Conservation (phyloP, 2,329 filamentous ascomycete species). For the Alternaria infectoria region DNA sequence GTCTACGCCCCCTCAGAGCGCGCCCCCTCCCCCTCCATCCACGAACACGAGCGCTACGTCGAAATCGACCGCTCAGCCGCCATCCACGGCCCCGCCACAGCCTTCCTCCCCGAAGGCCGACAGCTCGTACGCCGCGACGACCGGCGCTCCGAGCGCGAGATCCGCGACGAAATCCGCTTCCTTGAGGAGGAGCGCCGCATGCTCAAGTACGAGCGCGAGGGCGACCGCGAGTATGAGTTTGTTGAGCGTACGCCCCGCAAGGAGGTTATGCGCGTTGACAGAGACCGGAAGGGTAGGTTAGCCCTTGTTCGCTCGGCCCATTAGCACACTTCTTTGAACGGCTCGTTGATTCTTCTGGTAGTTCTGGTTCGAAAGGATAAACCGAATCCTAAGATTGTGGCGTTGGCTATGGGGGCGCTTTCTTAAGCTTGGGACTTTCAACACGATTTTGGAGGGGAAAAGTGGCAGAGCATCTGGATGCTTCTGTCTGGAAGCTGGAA, state of each 20-base stretch:
- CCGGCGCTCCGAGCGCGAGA: slow-evolving; percentile 63
- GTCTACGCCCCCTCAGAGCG: slow-evolving; percentile 46
- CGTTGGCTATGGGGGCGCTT: slow-evolving; percentile 22
- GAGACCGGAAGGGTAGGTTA: slow-evolving; percentile 96
- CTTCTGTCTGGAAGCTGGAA: background rate
- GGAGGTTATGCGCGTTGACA: slow-evolving; percentile 74
- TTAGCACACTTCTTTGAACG: slow-evolving; percentile 33
- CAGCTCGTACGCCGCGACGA: slow-evolving; percentile 27
- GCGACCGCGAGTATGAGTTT: slow-evolving; percentile 65
- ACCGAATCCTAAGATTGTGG: slow-evolving; percentile 52
- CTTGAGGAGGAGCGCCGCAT: slow-evolving; percentile 71
- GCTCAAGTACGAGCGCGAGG: slow-evolving; percentile 63
- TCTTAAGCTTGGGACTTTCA: background rate
- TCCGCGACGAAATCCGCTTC: slow-evolving; percentile 73
- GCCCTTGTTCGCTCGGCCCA: slow-evolving; percentile 79
- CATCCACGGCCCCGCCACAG: slow-evolving; percentile 54
- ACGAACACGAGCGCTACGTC: slow-evolving; percentile 44
- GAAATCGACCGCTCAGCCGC: slow-evolving; percentile 56
- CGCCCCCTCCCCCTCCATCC: slow-evolving; percentile 39
- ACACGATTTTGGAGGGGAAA: background rate
- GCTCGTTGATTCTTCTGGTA: slow-evolving; percentile 43
- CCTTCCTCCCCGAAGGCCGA: slow-evolving; percentile 56
- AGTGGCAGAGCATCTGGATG: background rate
- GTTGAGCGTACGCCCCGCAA: slow-evolving; percentile 60
- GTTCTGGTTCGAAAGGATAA: slow-evolving; percentile 41